Conservation (phyloP, 2,329 filamentous ascomycete genomes). For the Ophiostoma tasmaniense region DNA sequence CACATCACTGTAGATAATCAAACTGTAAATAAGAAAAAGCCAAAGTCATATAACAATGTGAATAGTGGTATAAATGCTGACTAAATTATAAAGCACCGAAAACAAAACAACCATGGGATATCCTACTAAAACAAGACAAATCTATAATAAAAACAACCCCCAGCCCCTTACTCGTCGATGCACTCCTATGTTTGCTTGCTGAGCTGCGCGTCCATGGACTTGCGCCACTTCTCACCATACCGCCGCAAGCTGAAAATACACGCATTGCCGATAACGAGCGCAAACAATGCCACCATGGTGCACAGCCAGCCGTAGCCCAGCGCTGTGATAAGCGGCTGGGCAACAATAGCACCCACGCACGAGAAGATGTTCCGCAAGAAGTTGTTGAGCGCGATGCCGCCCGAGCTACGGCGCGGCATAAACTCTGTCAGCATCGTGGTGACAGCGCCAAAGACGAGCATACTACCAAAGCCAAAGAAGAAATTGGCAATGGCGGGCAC, state of each 20-base stretch:
- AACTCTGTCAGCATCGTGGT: constrained; percentile 85
- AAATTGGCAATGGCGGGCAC: constrained; percentile 58
- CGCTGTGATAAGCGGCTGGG: constrained; percentile 59
- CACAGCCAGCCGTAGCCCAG: constrained; percentile 73
- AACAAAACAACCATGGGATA: not conserved
- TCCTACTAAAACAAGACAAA: not conserved
- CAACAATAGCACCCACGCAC: constrained; percentile 61
- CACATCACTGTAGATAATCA: not conserved
- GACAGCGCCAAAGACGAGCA: constrained; percentile 66
- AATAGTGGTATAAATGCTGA: not conserved
- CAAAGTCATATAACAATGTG: not conserved
- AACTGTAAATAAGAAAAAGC: not conserved
- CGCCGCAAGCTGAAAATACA: constrained; percentile 54
- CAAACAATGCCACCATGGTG: constrained; percentile 47
- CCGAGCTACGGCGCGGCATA: constrained; percentile 61
- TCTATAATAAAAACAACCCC: not conserved
- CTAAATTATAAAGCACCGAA: not conserved
- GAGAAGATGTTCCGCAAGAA: constrained; percentile 72
- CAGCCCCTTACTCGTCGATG: not conserved
- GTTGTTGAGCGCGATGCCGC: constrained; percentile 73
- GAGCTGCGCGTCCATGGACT: constrained; percentile 46
- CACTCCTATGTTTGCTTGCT: constrained; percentile 6
- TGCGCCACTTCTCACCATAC: constrained; percentile 56
- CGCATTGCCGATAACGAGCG: constrained; percentile 47
- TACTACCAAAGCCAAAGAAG: constrained; percentile 66